Conservation (phyloP, 2,329 filamentous ascomycete species). For the Elsinoe perseae region DNA sequence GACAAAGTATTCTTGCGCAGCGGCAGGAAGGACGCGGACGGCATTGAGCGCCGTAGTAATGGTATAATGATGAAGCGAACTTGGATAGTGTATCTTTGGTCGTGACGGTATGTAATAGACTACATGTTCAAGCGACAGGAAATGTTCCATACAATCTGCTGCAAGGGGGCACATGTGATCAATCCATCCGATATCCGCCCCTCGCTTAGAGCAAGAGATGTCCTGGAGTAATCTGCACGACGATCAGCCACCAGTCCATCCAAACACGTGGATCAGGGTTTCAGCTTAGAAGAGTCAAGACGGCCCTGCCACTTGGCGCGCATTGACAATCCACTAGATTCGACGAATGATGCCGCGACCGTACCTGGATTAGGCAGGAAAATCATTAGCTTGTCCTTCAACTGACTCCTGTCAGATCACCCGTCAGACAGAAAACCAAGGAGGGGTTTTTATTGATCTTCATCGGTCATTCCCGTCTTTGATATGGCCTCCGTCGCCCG, state of each 20-base stretch:
- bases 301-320: neutral
- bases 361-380: slow-evolving; percentile 8
- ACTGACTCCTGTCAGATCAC: neutral
- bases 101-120: slow-evolving; percentile 1
- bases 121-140: neutral
- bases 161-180: neutral
- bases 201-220: neutral
- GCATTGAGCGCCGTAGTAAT: slow-evolving; percentile 13
- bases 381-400: neutral
- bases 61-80: slow-evolving; percentile 3
- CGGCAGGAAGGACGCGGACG: slow-evolving; percentile 16
- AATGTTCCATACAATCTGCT: neutral
- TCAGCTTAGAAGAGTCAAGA: neutral
- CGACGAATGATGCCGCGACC: slow-evolving; percentile 1
- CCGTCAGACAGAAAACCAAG: neutral
- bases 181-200: neutral
- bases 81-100: slow-evolving; percentile 6
- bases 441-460: neutral
- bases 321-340: neutral
- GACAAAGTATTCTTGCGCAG: slow-evolving; percentile 69
- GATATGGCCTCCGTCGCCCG: neutral
- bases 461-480: neutral
- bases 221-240: neutral
- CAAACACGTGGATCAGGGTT: slow-evolving; percentile 8
- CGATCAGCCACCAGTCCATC: slow-evolving; percentile 9